These are phyloP conservation scores for Paecilomyces fulvus DNA, from an alignment of 2,329 filamentous ascomycete genomes.

Conservation along the genomic window DNA sequence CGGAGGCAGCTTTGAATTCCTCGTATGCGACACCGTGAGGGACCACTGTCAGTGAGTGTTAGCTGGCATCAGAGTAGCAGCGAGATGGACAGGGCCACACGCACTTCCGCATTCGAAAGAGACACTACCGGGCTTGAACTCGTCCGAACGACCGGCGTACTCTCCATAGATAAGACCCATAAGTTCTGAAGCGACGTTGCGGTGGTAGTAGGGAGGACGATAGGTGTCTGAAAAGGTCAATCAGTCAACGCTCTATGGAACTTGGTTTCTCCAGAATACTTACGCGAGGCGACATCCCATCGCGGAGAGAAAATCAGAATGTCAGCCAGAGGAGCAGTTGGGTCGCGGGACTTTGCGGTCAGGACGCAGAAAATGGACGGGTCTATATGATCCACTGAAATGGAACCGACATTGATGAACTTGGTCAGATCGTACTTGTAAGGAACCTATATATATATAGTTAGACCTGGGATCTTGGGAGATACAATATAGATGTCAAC, in stretches of 20 bases:
- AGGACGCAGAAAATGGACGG: slow-evolving; percentile 35
- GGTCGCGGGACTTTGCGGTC: slow-evolving; percentile 30
- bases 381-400: slow-evolving; percentile 34
- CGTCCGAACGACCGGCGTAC: slow-evolving; percentile 26
- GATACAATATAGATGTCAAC: background rate
- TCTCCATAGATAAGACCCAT: slow-evolving; percentile 31
- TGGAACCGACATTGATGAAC: slow-evolving; percentile 32
- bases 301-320: slow-evolving; percentile 33
- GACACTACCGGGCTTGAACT: slow-evolving; percentile 25
- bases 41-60: slow-evolving; percentile 16
- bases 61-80: background rate
- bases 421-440: slow-evolving; percentile 36
- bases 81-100: slow-evolving; percentile 1
- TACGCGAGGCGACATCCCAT: slow-evolving; percentile 32
- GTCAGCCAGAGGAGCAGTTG: slow-evolving; percentile 26
- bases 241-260: too few species aligned
- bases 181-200: slow-evolving; percentile 31
- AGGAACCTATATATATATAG: slow-evolving; percentile 17
- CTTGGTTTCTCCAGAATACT: background rate
- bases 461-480: background rate
- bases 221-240: slow-evolving; percentile 22
- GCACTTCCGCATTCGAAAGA: slow-evolving; percentile 28
- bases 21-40: slow-evolving; percentile 29
- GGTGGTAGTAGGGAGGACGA: slow-evolving; percentile 36
- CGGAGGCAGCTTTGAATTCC: slow-evolving; percentile 23